These are phyloP conservation scores for Macrophomina tecta DNA, from an alignment of 2,329 filamentous ascomycete species.

Conservation along the genomic window DNA sequence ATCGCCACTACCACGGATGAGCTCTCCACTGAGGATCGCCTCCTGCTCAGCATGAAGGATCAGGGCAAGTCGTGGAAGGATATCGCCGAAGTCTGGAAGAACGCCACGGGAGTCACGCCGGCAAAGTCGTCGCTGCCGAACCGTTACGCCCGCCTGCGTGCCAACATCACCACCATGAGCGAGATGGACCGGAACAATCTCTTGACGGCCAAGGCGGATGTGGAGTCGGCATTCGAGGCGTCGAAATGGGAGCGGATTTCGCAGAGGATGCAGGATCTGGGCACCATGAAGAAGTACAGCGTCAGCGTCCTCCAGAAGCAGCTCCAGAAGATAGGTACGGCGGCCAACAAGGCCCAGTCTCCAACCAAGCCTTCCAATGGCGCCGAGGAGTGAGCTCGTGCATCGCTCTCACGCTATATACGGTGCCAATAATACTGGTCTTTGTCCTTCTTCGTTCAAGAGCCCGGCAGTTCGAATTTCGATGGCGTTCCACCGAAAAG, in stretches of 20 bases:
- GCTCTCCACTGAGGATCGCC: slow-evolving; percentile 27
- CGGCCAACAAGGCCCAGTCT: neutral
- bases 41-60: slow-evolving; percentile 30
- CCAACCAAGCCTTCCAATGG: neutral
- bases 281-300: slow-evolving; percentile 22
- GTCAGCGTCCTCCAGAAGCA: slow-evolving; percentile 31
- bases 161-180: slow-evolving; percentile 29
- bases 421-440: no score
- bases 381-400: neutral
- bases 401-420: no score
- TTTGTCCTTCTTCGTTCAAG: neutral
- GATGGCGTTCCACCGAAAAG: no score
- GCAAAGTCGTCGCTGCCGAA: slow-evolving; percentile 32
- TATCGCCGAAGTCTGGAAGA: slow-evolving; percentile 29
- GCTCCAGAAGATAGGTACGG: slow-evolving; percentile 26
- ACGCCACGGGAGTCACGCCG: slow-evolving; percentile 28
- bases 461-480: neutral
- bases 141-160: slow-evolving; percentile 32
- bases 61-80: slow-evolving; percentile 30
- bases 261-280: slow-evolving; percentile 31
- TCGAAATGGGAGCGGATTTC: slow-evolving; percentile 31
- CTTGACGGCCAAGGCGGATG: slow-evolving; percentile 16
- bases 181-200: slow-evolving; percentile 28
- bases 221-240: slow-evolving; percentile 29
- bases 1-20: slow-evolving; percentile 28